Conservation (phyloP, 2,329 filamentous ascomycete genomes). For the Talaromyces marneffei region DNA sequence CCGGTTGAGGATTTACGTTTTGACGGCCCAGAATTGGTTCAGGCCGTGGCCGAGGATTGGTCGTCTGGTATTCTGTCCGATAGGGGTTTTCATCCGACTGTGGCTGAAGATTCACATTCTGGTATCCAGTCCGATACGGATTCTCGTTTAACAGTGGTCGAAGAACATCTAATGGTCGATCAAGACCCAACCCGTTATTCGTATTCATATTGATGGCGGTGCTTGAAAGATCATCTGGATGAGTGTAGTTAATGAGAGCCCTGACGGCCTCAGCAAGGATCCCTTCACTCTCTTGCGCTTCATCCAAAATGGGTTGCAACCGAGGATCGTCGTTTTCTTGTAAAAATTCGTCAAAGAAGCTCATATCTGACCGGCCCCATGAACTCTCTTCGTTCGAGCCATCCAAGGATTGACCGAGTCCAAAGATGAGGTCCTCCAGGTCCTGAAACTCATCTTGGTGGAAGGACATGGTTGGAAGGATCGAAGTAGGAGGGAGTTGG, state of each 20-base stretch:
- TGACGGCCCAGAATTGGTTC: too few relatives aligned
- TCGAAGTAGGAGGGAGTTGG: neutral
- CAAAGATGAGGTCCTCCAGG: neutral
- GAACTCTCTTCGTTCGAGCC: neutral
- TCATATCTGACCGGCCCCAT: neutral
- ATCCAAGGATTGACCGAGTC: neutral
- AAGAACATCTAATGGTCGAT: too few relatives aligned
- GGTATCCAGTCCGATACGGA: neutral
- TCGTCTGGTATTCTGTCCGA: neutral
- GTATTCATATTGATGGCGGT: neutral
- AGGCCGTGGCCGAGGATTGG: neutral
- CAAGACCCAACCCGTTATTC: neutral
- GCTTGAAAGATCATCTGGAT: neutral
- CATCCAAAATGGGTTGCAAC: neutral
- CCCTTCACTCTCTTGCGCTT: neutral
- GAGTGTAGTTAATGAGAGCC: neutral
- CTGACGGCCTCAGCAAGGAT: neutral
- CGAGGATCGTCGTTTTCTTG: neutral
- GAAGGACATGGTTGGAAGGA: neutral
- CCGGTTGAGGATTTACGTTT: too few relatives aligned
- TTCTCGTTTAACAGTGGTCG: neutral
- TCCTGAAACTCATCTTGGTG: neutral
- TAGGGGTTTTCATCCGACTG: neutral
- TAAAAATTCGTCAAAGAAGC: neutral
- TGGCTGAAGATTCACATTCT: too few relatives aligned